phyloP scores from a whole-genome alignment of 73 alveolate species.

The Effrenium voratum region DNA sequence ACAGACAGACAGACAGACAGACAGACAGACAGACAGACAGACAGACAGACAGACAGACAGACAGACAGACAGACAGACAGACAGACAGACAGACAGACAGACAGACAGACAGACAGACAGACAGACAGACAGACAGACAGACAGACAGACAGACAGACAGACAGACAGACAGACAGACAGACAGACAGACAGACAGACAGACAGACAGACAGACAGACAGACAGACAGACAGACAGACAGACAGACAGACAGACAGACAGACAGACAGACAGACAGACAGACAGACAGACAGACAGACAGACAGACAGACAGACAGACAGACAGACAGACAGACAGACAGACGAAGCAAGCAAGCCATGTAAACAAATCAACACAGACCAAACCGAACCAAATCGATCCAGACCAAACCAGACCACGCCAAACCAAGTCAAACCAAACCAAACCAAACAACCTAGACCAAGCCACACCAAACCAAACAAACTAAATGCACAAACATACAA shows the following conservation, averaged over 20 bases:
- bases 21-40: constrained; percentile 34
- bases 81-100: constrained; percentile 34
- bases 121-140: constrained; percentile 39
- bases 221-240: constrained; percentile 29
- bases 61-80: constrained; percentile 39
- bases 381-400: background rate
- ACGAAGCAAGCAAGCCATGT: background rate
- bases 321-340: constrained; percentile 31
- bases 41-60: constrained; percentile 34
- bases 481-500: too few relatives aligned
- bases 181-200: constrained; percentile 39
- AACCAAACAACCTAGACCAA: too few relatives aligned
- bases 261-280: constrained; percentile 35
- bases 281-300: constrained; percentile 34
- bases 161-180: constrained; percentile 39
- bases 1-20: constrained; percentile 34
- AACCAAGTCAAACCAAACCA: too few relatives aligned
- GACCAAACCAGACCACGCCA: background rate
- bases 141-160: constrained; percentile 34
- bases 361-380: background rate
- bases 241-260: constrained; percentile 29
- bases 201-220: constrained; percentile 29
- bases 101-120: constrained; percentile 35
- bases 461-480: too few relatives aligned
- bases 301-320: constrained; percentile 39